Base-by-base conservation (phyloP, 805 yeast species). In the Candida sithepensis region DNA sequence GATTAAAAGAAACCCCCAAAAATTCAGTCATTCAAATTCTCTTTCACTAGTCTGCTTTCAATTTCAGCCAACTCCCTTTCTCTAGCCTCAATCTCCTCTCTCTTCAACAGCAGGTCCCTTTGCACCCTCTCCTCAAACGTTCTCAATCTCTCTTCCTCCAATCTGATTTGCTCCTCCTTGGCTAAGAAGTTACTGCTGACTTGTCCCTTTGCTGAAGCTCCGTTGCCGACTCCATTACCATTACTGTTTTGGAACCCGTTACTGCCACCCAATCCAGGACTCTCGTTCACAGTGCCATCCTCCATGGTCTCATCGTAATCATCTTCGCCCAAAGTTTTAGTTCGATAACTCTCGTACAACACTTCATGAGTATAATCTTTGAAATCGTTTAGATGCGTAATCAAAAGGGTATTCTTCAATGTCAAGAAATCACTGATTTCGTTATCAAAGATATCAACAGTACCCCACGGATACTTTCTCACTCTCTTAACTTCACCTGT, bases 61-160 rank as follows among this genome's bases (percentile, higher is more conserved):
- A 89, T 85, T 55, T 85, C 92, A 58, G 81, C 82, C 63, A 89
- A 76, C 66, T 90, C 96, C 59, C 81, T 79, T 67, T 90, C 97
- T 62, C 96, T 80, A 55, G 83, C 86, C 63, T 86, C 75, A 51
- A 90, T 77, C 67, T 90, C 97, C 60, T 84, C 82, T 57, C 94
- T 77, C 73, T 90, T 88, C 64, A 77, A 75, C 62, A 85, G 73
- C 64, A 90, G 74, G 66, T 89, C 96, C 62, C 84, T 87, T 69
- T 90, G 96, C 22, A 90, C 95, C 58, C 94, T 76, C 67, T 84
- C 89, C 69, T 90, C 97, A 64, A 87, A 88, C 39, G 88, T 86
- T 60, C 77, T 83, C 61, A 90, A 75, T 69, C 95, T 79, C 68
- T 88, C 96, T 69, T 90, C 97, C 68, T 90, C 97, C 45, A 84